A percentile compares a stretch with the other conserved stretches of the same genome.
Evolutionary conservation across 768 basidiomycete genomes (phyloP).

Genomic region (Boletus rex-veris): DNA sequence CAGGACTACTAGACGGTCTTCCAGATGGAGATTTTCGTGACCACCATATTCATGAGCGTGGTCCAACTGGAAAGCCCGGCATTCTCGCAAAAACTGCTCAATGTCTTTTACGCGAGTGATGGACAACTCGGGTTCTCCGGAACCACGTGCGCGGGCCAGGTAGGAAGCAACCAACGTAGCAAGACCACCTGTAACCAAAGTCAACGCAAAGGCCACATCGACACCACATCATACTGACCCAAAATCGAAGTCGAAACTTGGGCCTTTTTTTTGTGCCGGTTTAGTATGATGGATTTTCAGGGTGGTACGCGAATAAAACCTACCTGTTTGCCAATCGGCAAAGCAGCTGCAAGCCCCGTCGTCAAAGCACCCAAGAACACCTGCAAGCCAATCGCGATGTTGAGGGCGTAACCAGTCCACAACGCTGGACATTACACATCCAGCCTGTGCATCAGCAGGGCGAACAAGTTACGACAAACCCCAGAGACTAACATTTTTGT

Average conservation of each 20-base stretch:
- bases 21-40: conserved; percentile 5
- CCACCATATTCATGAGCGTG: conserved; percentile 38
- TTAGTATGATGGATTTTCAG: background rate
- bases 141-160: conserved; percentile 65
- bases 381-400: conserved; percentile 57
- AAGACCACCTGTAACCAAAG: conserved; percentile 46
- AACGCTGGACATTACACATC: conserved; percentile 23
- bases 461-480: background rate
- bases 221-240: conserved; percentile 24
- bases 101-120: conserved; percentile 54
- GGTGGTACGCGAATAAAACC: conserved; percentile 3
- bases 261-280: conserved; percentile 19
- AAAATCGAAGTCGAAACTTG: conserved; percentile 40
- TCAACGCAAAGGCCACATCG: background rate
- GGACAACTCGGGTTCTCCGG: conserved; percentile 68
- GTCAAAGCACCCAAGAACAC: conserved; percentile 64
- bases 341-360: conserved; percentile 56
- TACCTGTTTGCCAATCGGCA: conserved; percentile 40
- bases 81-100: conserved; percentile 64
- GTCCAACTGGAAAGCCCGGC: conserved; percentile 55
- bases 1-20: conserved; percentile 1
- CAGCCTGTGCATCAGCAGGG: conserved; percentile 11
- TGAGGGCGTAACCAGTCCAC: conserved; percentile 33
- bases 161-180: conserved; percentile 69
- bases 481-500: conserved; percentile 36